These are phyloP conservation scores for Suhomyces vadensis DNA, from an alignment of 805 yeast genomes.

Conservation along the genomic window DNA sequence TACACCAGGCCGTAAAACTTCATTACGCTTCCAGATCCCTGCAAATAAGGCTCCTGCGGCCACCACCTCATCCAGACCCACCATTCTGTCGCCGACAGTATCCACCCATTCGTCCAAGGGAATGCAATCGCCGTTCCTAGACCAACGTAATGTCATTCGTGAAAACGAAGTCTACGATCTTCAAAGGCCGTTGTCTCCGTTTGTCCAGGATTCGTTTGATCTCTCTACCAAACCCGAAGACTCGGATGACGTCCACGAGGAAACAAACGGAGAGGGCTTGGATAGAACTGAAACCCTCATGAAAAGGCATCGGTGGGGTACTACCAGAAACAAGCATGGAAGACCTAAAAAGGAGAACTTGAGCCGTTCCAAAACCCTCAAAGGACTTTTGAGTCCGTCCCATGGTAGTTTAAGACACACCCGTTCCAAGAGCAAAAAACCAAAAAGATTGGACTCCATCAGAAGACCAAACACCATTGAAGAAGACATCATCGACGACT, in stretches of 20 bases:
- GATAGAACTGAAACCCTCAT: conserved; percentile 49
- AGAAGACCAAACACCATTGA: conserved; percentile 22
- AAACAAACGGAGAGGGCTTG: too few relatives aligned
- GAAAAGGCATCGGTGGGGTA: conserved; percentile 88
- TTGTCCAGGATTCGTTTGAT: conserved; percentile 18
- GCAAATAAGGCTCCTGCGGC: conserved; percentile 1
- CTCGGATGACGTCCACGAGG: conserved; percentile 13
- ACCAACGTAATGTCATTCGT: conserved; percentile 19
- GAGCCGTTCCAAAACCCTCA: conserved; percentile 61
- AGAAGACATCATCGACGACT: conserved; percentile 25
- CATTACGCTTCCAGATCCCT: conserved; percentile 36
- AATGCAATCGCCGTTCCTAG: conserved; percentile 33
- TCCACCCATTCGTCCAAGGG: conserved; percentile 5
- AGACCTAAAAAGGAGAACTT: conserved; percentile 51
- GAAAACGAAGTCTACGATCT: conserved; percentile 27
- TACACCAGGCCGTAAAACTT: conserved; percentile 21
- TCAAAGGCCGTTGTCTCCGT: conserved; percentile 32
- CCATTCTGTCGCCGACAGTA: conserved; percentile 7
- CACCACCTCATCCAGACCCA: conserved; percentile 9
- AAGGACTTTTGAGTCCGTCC: conserved; percentile 36
- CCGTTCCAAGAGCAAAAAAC: conserved; percentile 8
- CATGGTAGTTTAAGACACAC: conserved; percentile 4
- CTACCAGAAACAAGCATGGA: conserved; percentile 75
- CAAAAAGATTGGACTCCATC: conserved; percentile 18
- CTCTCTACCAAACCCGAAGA: background rate